phyloP scores from a whole-genome alignment of 768 basidiomycete genomes.

The Hygrocybe punicea region DNA sequence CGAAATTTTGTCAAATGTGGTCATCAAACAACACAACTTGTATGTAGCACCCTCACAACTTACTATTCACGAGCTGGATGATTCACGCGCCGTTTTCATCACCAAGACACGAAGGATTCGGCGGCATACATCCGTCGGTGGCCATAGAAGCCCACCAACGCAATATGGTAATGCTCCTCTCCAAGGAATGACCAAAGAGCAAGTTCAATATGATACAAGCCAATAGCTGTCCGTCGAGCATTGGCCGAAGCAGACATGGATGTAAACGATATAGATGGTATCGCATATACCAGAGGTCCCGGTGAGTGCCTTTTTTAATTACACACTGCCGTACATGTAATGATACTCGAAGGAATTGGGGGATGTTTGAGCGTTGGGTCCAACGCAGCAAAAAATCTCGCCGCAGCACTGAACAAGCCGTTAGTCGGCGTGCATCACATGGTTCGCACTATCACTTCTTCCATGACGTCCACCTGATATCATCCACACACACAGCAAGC shows the following conservation, averaged over 20 bases:
- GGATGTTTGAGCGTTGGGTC: constrained; percentile 78
- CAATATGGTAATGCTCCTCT: constrained; percentile 55
- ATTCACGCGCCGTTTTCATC: neutral
- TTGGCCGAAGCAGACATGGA: constrained; percentile 60
- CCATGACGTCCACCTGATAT: neutral
- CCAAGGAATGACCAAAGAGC: neutral
- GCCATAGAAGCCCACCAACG: constrained; percentile 77
- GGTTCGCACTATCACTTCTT: constrained; percentile 46
- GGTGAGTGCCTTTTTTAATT: constrained; percentile 38
- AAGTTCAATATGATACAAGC: constrained; percentile 43
- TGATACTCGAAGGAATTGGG: constrained; percentile 54
- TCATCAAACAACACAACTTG: constrained; percentile 76
- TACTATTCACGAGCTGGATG: neutral
- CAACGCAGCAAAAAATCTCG: constrained; percentile 82
- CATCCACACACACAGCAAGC: constrained; percentile 63
- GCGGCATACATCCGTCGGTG: constrained; percentile 75
- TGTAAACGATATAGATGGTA: constrained; percentile 68
- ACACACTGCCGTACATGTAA: neutral
- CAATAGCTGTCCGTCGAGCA: constrained; percentile 65
- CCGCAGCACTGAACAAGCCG: constrained; percentile 73
- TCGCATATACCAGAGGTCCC: constrained; percentile 89
- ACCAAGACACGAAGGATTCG: constrained; percentile 54
- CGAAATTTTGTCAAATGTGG: constrained; percentile 76
- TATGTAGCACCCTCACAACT: constrained; percentile 29
- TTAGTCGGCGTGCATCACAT: constrained; percentile 93